phyloP scores from a whole-genome alignment of 75 land plant genomes.

The Cunninghamia lanceolata region DNA sequence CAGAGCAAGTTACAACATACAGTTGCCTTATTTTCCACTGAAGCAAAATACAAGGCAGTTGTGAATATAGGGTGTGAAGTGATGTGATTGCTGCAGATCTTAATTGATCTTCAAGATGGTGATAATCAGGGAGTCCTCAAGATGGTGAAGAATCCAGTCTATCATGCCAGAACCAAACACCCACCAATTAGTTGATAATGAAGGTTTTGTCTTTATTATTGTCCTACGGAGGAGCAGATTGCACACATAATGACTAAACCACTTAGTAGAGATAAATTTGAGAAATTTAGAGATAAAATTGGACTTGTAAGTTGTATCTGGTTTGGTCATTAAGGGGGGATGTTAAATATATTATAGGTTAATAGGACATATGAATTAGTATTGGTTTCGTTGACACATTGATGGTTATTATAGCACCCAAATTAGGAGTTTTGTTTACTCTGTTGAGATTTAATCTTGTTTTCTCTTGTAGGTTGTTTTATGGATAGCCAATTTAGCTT shows the following conservation, averaged over 20 bases:
- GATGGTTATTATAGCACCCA: too few species aligned
- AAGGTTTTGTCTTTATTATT: too few species aligned
- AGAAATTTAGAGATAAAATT: not conserved
- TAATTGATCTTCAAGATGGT: not conserved
- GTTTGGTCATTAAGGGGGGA: not conserved
- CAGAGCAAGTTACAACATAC: not conserved
- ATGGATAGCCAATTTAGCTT: too few species aligned
- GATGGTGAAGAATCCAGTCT: not conserved
- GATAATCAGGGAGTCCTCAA: not conserved
- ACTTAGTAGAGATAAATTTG: too few species aligned
- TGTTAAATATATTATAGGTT: not conserved
- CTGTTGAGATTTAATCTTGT: too few species aligned
- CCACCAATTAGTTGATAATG: too few species aligned
- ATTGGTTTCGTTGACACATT: too few species aligned
- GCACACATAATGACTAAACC: too few species aligned
- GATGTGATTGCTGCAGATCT: not conserved
- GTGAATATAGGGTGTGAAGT: not conserved
- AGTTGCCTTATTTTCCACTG: not conserved
- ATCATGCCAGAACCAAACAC: not conserved
- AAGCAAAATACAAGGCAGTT: not conserved
- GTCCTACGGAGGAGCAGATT: too few species aligned
- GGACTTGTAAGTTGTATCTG: not conserved
- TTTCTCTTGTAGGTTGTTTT: too few species aligned
- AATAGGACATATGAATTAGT: too few species aligned
- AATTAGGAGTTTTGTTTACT: too few species aligned